These are phyloP conservation scores for Mycosphaerelloides madeirae DNA, from an alignment of 2,329 filamentous ascomycete species.

Conservation along the genomic window DNA sequence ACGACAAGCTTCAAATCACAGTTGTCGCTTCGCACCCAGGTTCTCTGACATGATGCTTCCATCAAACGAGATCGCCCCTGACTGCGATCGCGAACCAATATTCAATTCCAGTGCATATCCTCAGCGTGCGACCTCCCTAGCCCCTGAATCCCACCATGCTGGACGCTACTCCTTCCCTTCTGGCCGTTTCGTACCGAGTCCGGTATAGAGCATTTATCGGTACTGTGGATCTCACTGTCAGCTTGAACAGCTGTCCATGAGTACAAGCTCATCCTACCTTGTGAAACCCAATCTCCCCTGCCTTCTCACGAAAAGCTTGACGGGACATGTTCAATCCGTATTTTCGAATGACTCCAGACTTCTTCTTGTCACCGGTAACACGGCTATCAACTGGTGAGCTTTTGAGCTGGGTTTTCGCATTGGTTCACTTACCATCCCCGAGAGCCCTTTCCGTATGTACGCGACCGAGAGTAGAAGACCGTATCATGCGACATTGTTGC, in stretches of 20 bases:
- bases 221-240: background rate
- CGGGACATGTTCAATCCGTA: conserved; percentile 28
- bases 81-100: no score
- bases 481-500: conserved; percentile 23
- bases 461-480: conserved; percentile 27
- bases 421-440: conserved; percentile 22
- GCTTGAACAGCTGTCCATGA: background rate
- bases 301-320: conserved; percentile 27
- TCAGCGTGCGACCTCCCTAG: no score
- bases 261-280: conserved; percentile 15
- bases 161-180: no score
- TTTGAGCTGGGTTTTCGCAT: background rate
- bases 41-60: no score
- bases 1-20: no score
- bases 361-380: conserved; percentile 28
- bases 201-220: background rate
- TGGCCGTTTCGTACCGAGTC: no score
- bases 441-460: conserved; percentile 26
- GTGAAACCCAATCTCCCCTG: conserved; percentile 26
- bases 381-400: conserved; percentile 13
- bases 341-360: conserved; percentile 24
- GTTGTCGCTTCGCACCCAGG: no score
- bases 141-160: no score
- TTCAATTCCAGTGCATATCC: no score
- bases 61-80: no score